These are phyloP conservation scores for Yamadazyma aaseri DNA, from an alignment of 1,139 yeast species.

Conservation along the genomic window DNA sequence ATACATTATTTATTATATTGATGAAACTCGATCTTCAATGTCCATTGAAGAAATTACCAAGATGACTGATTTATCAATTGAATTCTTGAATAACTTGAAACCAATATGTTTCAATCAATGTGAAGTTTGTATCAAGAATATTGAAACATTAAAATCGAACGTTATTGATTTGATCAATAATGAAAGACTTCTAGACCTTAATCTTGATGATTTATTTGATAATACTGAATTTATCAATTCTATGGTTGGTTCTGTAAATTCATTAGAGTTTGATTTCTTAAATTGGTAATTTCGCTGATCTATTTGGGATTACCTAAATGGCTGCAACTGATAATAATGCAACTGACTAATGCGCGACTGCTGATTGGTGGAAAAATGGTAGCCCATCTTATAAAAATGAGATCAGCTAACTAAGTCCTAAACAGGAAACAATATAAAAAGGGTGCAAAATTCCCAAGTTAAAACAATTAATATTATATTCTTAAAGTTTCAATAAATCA, in stretches of 20 bases:
- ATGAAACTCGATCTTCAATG: slow-evolving; percentile 35
- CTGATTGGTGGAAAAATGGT: slow-evolving; percentile 15
- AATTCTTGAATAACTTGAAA: slow-evolving; percentile 5
- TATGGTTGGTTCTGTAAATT: slow-evolving; percentile 12
- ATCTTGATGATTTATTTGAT: slow-evolving; percentile 8
- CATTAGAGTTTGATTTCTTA: slow-evolving; percentile 3
- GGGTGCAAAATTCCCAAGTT: background rate
- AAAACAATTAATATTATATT: too few species aligned
- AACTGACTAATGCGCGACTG: slow-evolving; percentile 13
- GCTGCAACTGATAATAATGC: slow-evolving; percentile 9
- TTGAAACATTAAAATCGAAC: slow-evolving; percentile 5
- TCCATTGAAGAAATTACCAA: background rate
- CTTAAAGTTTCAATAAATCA: slow-evolving; percentile 14
- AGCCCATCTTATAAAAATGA: too few species aligned
- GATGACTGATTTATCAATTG: background rate
- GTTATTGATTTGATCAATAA: slow-evolving; percentile 7
- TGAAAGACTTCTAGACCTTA: slow-evolving; percentile 4
- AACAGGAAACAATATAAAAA: slow-evolving; percentile 1
- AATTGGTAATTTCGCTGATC: slow-evolving; percentile 1
- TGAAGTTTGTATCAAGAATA: slow-evolving; percentile 5
- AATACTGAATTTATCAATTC: slow-evolving; percentile 11
- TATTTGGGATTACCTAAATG: slow-evolving; percentile 5
- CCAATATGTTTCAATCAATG: slow-evolving; percentile 10
- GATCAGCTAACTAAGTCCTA: background rate
- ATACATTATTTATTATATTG: slow-evolving; percentile 68